Evolutionary conservation across 2,329 filamentous ascomycete genomes (phyloP).

Genomic region (Myrmaecium sp.): DNA sequence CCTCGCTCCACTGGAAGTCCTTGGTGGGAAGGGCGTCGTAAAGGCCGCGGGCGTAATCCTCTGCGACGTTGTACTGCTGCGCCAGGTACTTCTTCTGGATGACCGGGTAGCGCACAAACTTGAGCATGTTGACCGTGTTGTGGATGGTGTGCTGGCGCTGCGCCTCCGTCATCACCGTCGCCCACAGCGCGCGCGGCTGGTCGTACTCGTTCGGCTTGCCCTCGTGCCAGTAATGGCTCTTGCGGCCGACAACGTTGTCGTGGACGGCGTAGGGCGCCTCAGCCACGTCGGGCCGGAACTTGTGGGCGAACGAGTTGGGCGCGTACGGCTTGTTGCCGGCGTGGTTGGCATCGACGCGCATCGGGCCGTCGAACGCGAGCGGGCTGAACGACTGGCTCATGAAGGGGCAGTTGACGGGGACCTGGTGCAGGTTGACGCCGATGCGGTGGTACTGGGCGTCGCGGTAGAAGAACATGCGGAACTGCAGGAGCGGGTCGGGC

Average conservation of each 20-base stretch:
- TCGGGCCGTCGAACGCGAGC: slow-evolving; percentile 32
- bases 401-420: slow-evolving; percentile 32
- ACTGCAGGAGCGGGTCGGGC: slow-evolving; percentile 31
- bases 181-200: slow-evolving; percentile 33
- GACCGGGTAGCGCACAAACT: slow-evolving; percentile 24
- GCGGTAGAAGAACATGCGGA: slow-evolving; percentile 32
- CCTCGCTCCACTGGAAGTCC: slow-evolving; percentile 28
- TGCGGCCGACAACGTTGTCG: slow-evolving; percentile 33
- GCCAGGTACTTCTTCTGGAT: slow-evolving; percentile 35
- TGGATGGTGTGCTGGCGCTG: slow-evolving; percentile 28
- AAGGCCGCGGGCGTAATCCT: slow-evolving; percentile 30
- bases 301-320: slow-evolving; percentile 34
- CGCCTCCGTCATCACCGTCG: slow-evolving; percentile 29
- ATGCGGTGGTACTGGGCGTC: slow-evolving; percentile 36
- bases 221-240: slow-evolving; percentile 39
- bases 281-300: slow-evolving; percentile 34
- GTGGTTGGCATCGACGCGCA: slow-evolving; percentile 32
- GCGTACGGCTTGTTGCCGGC: slow-evolving; percentile 33
- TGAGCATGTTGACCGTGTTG: slow-evolving; percentile 32
- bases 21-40: slow-evolving; percentile 29
- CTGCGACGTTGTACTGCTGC: slow-evolving; percentile 33
- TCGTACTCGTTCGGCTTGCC: slow-evolving; percentile 36
- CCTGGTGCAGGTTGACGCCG: slow-evolving; percentile 34
- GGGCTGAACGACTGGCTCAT: slow-evolving; percentile 30
- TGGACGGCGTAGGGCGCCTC: slow-evolving; percentile 33